phyloP scores from a whole-genome alignment of 345 rosid species.

The Aethionema arabicum region DNA sequence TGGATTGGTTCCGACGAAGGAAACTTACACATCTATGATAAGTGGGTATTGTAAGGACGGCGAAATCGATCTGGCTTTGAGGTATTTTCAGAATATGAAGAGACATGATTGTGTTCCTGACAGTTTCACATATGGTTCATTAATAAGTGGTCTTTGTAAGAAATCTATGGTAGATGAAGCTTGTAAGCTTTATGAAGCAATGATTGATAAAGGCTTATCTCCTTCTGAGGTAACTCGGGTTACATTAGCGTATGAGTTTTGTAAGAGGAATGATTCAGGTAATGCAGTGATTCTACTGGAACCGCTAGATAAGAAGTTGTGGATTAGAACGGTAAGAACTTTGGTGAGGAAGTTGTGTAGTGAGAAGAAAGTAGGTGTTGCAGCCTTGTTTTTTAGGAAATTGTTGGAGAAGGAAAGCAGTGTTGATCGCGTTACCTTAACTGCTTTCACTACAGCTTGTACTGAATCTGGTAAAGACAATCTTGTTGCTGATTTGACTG shows the following conservation, averaged over 20 bases:
- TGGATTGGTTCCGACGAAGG: conserved; percentile 74
- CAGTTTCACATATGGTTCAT: conserved; percentile 71
- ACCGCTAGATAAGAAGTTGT: conserved; percentile 67
- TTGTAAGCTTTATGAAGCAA: conserved; percentile 56
- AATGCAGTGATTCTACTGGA: conserved; percentile 75
- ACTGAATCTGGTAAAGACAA: conserved; percentile 70
- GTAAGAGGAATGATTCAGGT: conserved; percentile 76
- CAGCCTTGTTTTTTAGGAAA: conserved; percentile 72
- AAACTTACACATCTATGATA: conserved; percentile 86
- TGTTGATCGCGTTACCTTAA: conserved; percentile 58
- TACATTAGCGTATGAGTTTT: conserved; percentile 80
- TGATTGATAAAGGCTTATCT: conserved; percentile 70
- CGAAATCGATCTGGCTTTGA: conserved; percentile 47
- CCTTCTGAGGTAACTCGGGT: conserved; percentile 82
- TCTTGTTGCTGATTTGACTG: conserved; percentile 65
- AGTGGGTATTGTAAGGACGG: conserved; percentile 69
- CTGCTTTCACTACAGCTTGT: conserved; percentile 78
- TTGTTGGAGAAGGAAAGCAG: conserved; percentile 53
- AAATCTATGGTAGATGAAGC: conserved; percentile 76
- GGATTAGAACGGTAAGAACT: conserved; percentile 76
- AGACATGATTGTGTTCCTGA: conserved; percentile 63
- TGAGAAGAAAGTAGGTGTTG: conserved; percentile 80
- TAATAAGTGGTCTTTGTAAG: conserved; percentile 83
- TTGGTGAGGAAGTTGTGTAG: conserved; percentile 80
- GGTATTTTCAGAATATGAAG: conserved; percentile 59